Conservation (phyloP, 495 filamentous ascomycete genomes). For the Aspergillus baeticus region DNA sequence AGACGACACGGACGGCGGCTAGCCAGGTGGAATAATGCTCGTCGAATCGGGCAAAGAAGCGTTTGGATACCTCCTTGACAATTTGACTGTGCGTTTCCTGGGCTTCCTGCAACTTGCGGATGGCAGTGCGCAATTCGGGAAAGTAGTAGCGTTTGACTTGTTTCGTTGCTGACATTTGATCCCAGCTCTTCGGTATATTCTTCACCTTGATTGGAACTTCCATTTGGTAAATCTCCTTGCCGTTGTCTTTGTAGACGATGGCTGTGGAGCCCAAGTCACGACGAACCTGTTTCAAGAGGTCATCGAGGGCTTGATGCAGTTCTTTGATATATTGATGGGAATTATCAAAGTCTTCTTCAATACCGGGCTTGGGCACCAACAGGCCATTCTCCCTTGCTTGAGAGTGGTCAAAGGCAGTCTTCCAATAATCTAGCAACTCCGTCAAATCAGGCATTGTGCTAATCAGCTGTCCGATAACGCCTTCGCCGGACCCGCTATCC, state of each 20-base stretch:
- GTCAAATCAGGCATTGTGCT: conserved; percentile 80
- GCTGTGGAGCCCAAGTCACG: conserved; percentile 64
- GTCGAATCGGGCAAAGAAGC: conserved; percentile 88
- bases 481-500: conserved; percentile 66
- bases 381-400: conserved; percentile 75
- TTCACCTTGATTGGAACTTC: conserved; percentile 87
- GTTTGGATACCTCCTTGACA: conserved; percentile 77
- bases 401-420: conserved; percentile 83
- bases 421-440: conserved; percentile 77
- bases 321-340: conserved; percentile 75
- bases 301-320: conserved; percentile 68
- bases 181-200: conserved; percentile 79
- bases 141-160: conserved; percentile 95
- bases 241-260: conserved; percentile 82
- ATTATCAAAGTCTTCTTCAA: conserved; percentile 89
- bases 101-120: conserved; percentile 85
- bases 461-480: conserved; percentile 82
- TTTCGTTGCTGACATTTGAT: conserved; percentile 92
- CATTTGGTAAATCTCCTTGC: conserved; percentile 96
- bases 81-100: conserved; percentile 95
- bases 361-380: conserved; percentile 82
- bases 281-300: conserved; percentile 67
- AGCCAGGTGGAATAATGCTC: conserved; percentile 86
- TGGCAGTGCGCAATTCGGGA: conserved; percentile 73
- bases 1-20: conserved; percentile 77